Conservation (phyloP, 768 basidiomycete species). For the Coprinellus aureogranulatus region DNA sequence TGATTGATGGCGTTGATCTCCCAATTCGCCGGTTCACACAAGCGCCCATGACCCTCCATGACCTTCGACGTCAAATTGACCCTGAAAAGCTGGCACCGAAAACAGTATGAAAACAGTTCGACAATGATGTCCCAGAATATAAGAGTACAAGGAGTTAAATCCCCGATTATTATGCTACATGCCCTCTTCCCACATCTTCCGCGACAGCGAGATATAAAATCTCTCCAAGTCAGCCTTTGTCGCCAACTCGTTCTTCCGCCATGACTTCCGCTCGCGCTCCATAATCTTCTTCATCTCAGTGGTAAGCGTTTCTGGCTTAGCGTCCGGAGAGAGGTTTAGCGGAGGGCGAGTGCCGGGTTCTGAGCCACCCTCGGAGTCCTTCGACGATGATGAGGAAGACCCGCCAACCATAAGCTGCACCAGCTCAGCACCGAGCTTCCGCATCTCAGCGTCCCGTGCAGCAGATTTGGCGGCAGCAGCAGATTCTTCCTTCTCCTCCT, state of each 20-base stretch:
- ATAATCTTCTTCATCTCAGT: constrained; percentile 24
- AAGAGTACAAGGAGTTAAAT: background rate
- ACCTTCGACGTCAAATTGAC: background rate
- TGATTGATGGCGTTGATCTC: background rate
- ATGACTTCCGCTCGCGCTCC: constrained; percentile 22
- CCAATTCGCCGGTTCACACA: background rate
- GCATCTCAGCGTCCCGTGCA: background rate
- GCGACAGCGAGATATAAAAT: constrained; percentile 85
- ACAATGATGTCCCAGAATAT: background rate
- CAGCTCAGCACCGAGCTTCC: too few species aligned
- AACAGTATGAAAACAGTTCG: too few species aligned
- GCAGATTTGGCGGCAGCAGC: background rate
- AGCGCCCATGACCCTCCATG: too few species aligned
- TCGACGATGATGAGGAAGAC: too few species aligned
- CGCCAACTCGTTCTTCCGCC: constrained; percentile 49
- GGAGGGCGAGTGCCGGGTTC: background rate
- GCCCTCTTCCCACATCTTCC: constrained; percentile 92
- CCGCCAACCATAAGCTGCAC: too few species aligned
- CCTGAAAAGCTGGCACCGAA: background rate
- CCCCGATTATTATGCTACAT: constrained; percentile 40
- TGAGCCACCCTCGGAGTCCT: too few species aligned
- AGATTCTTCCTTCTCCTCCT: too few species aligned
- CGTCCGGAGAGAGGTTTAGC: background rate
- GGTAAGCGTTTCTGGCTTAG: constrained; percentile 1
- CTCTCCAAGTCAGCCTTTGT: constrained; percentile 78